Percentiles rank a stretch among this genome's conserved stretches.
These are phyloP conservation scores for Actinidia chinensis DNA, from an alignment of 179 eudicot species.

Conservation along the genomic window DNA sequence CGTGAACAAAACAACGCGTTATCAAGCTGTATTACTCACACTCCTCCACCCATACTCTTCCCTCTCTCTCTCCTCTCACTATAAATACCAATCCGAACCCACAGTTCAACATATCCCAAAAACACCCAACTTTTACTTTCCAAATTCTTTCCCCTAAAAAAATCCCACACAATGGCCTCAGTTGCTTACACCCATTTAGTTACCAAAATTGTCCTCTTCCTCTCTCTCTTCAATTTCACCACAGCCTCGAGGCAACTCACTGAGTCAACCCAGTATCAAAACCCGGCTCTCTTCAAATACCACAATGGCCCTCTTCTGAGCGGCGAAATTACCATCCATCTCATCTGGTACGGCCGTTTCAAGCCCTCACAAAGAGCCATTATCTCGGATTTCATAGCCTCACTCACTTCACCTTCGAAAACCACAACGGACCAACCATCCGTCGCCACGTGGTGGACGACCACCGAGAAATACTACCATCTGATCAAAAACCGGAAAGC, in stretches of 20 bases:
- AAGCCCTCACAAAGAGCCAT: slow-evolving; percentile 58
- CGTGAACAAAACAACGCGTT: too few species aligned
- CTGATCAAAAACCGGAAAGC: slow-evolving; percentile 19
- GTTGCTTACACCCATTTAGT: neutral
- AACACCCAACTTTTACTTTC: too few species aligned
- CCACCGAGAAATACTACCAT: slow-evolving; percentile 38
- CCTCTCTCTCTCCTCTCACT: too few species aligned
- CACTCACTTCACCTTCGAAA: slow-evolving; percentile 30
- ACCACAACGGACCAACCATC: slow-evolving; percentile 24
- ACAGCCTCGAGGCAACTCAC: slow-evolving; percentile 29
- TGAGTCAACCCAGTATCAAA: neutral
- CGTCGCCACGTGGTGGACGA: slow-evolving; percentile 45
- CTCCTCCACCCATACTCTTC: too few species aligned
- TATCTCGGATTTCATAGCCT: slow-evolving; percentile 42
- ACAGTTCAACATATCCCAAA: neutral
- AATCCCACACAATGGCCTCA: slow-evolving; percentile 18
- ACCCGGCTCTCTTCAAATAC: slow-evolving; percentile 23
- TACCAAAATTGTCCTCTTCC: neutral
- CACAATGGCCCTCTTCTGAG: slow-evolving; percentile 64
- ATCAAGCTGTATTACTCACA: too few species aligned
- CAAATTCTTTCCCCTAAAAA: neutral
- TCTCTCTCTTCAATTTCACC: slow-evolving; percentile 29
- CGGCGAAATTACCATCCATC: slow-evolving; percentile 55
- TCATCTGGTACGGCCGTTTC: slow-evolving; percentile 79
- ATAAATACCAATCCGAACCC: neutral